Evolutionary conservation across 768 basidiomycete species (phyloP).

Genomic region (Boletus pseudo-olivaceus): DNA sequence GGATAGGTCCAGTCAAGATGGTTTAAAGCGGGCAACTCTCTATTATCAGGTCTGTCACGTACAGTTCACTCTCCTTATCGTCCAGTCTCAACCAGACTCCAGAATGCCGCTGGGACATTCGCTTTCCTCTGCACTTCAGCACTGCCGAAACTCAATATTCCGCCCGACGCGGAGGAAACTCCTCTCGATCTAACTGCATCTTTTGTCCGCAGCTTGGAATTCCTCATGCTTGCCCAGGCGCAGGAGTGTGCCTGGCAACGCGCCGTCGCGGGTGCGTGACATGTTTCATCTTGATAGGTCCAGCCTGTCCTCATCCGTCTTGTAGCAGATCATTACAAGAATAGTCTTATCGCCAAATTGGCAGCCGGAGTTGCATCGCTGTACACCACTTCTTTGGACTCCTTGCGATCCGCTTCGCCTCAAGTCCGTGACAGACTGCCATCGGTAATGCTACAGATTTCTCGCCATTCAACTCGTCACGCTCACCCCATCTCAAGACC

Average conservation of each 20-base stretch:
- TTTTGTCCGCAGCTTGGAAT: conserved; percentile 62
- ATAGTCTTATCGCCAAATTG: conserved; percentile 78
- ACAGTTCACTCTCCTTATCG: conserved; percentile 8
- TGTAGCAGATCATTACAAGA: conserved; percentile 63
- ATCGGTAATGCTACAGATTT: conserved; percentile 39
- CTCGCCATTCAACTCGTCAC: neutral
- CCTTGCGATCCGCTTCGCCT: conserved; percentile 43
- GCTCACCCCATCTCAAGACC: conserved; percentile 37
- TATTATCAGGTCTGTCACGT: conserved; percentile 58
- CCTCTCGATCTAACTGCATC: conserved; percentile 64
- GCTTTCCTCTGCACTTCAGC: conserved; percentile 54
- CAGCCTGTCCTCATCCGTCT: neutral
- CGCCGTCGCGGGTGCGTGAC: conserved; percentile 67
- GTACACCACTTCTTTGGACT: conserved; percentile 50
- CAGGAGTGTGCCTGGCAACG: conserved; percentile 98
- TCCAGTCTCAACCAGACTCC: conserved; percentile 2
- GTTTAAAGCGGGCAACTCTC: conserved; percentile 74
- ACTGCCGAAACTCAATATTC: conserved; percentile 47
- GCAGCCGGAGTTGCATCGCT: conserved; percentile 70
- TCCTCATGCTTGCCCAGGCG: conserved; percentile 86
- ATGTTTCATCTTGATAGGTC: neutral
- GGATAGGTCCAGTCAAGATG: conserved; percentile 70
- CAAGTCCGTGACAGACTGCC: conserved; percentile 49
- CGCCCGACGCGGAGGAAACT: conserved; percentile 48
- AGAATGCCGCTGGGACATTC: conserved; percentile 75